phyloP scores from a whole-genome alignment of 192 early-diverging fungal genomes.

The Podila epicladia region DNA sequence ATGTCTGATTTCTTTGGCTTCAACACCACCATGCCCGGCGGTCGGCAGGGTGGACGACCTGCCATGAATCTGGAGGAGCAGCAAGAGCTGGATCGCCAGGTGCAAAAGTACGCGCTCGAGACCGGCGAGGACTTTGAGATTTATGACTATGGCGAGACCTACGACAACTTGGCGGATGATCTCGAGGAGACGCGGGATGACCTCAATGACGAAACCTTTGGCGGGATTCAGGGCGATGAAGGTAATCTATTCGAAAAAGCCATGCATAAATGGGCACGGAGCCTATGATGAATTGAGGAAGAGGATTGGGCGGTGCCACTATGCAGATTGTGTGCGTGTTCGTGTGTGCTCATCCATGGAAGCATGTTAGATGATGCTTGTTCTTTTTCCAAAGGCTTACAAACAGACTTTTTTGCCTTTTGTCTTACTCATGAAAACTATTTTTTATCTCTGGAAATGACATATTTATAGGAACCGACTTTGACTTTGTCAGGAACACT shows the following conservation, averaged over 20 bases:
- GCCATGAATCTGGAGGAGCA: constrained; percentile 55
- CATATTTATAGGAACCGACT: constrained; percentile 60
- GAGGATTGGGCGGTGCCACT: too few species aligned
- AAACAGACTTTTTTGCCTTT: too few species aligned
- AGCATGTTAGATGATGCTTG: too few species aligned
- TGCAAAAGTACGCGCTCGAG: constrained; percentile 48
- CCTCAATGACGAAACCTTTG: constrained; percentile 82
- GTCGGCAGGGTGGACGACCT: constrained; percentile 30
- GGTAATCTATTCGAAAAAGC: constrained; percentile 23
- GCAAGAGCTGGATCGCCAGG: constrained; percentile 44
- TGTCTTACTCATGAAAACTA: not conserved
- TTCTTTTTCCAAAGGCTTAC: too few species aligned
- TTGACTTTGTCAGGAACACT: constrained; percentile 78
- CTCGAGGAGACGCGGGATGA: constrained; percentile 75
- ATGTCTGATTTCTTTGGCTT: constrained; percentile 63
- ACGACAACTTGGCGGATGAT: constrained; percentile 65
- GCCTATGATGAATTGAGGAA: too few species aligned
- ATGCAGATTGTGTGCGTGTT: not conserved
- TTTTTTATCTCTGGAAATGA: not conserved
- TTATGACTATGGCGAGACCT: constrained; percentile 67
- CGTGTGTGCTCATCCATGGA: not conserved
- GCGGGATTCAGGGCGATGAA: constrained; percentile 56
- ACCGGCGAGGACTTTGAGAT: constrained; percentile 68
- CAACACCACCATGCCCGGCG: constrained; percentile 60
- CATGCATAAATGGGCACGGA: too few species aligned